Percentiles rank a stretch among this genome's conserved stretches.
Evolutionary conservation across 1,284 basidiomycete genomes (phyloP).

Genomic region (Mycena sp.): DNA sequence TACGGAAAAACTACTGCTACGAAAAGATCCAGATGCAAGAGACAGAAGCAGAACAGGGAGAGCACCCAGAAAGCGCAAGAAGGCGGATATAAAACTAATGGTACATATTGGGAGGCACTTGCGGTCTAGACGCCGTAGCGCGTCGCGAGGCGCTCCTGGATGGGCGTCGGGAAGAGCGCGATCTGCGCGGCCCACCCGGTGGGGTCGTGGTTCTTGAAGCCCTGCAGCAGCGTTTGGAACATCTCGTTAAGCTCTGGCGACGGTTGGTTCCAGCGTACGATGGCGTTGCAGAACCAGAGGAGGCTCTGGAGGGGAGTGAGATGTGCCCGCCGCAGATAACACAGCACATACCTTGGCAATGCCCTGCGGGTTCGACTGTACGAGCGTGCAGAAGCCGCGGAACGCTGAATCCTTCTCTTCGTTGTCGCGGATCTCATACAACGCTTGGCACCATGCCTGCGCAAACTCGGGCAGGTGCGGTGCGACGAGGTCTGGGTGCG

Average conservation of each 20-base stretch:
- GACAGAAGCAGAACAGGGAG: slow-evolving; percentile 38
- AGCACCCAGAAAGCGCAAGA: no score
- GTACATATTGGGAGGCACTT: background rate
- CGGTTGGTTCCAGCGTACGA: slow-evolving; percentile 92
- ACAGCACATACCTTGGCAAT: slow-evolving; percentile 77
- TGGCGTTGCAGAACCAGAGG: slow-evolving; percentile 96
- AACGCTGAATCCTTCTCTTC: slow-evolving; percentile 99
- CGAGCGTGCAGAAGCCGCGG: slow-evolving; percentile 95
- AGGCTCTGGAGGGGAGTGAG: slow-evolving; percentile 66
- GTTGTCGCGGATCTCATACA: slow-evolving; percentile 99
- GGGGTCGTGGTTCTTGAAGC: slow-evolving; percentile 87
- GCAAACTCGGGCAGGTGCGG: slow-evolving; percentile 93
- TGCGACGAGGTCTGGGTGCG: slow-evolving; percentile 90
- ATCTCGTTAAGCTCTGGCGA: slow-evolving; percentile 89
- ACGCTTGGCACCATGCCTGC: slow-evolving; percentile 95
- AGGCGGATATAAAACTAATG: no score
- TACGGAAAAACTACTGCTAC: slow-evolving; percentile 47
- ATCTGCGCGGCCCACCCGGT: slow-evolving; percentile 83
- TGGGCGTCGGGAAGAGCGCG: slow-evolving; percentile 77
- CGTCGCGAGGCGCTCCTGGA: slow-evolving; percentile 78
- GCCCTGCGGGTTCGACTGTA: slow-evolving; percentile 92
- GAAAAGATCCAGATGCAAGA: slow-evolving; percentile 57
- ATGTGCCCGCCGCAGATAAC: no score
- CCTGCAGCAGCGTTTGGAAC: slow-evolving; percentile 87
- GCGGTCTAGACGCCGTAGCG: slow-evolving; percentile 75